phyloP scores from a whole-genome alignment of 2,329 filamentous ascomycete genomes.

The Pseudocercospora vitis region DNA sequence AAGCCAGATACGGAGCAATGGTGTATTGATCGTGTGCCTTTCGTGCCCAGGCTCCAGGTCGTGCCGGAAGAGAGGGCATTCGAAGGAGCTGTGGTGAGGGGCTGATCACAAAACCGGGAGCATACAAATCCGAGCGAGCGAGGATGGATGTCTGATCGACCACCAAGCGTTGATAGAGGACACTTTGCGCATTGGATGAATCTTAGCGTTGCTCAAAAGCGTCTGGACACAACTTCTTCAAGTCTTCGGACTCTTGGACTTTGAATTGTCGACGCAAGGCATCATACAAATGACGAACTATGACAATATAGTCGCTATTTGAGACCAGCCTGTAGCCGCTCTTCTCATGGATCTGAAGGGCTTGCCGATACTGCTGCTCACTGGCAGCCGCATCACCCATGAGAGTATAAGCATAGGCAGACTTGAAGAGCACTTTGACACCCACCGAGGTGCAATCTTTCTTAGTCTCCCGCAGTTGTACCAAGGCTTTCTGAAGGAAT shows the following conservation, averaged over 20 bases:
- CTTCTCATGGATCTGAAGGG: not conserved
- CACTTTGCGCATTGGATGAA: no score
- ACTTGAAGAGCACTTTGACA: not conserved
- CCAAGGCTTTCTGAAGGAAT: not conserved
- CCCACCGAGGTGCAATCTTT: not conserved
- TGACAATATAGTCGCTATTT: not conserved
- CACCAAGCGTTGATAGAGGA: no score
- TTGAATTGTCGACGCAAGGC: not conserved
- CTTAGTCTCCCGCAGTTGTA: not conserved
- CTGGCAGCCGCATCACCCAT: not conserved
- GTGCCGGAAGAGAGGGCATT: conserved; percentile 21
- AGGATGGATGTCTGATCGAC: no score
- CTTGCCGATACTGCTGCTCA: not conserved
- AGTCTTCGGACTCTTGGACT: not conserved
- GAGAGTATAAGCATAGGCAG: not conserved
- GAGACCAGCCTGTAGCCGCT: not conserved
- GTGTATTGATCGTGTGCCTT: conserved; percentile 24
- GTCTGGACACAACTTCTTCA: not conserved
- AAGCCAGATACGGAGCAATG: conserved; percentile 30
- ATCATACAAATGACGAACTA: not conserved
- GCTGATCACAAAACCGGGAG: not conserved
- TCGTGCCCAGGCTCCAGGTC: conserved; percentile 20
- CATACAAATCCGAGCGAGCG: no score
- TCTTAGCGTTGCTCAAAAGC: not conserved
- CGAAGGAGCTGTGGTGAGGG: conserved; percentile 16